Percentiles rank a stretch among this genome's conserved stretches.
Evolutionary conservation across 345 rosid species (phyloP).

Genomic region (Diplotaxis tenuifolia): DNA sequence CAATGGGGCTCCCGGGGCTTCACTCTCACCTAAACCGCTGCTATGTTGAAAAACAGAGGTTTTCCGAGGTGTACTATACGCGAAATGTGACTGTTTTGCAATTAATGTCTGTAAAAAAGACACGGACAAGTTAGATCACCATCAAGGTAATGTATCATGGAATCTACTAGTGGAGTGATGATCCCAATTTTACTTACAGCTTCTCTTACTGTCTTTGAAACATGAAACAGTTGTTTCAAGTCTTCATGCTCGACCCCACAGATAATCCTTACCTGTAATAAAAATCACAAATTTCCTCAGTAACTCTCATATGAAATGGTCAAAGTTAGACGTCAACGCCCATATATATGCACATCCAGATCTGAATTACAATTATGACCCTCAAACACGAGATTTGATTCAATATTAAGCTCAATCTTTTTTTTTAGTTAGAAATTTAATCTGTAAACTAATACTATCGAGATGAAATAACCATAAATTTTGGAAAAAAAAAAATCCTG

Average conservation of each 20-base stretch:
- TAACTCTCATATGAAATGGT: neutral
- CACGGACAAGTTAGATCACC: neutral
- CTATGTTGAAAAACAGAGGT: conserved; percentile 36
- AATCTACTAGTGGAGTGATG: neutral
- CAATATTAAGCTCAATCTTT: too few species aligned
- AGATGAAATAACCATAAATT: neutral
- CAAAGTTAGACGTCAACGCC: neutral
- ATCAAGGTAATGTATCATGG: neutral
- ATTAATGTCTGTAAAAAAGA: conserved; percentile 48
- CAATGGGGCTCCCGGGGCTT: conserved; percentile 71
- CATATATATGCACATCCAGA: too few species aligned
- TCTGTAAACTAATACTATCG: too few species aligned
- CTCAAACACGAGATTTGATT: too few species aligned
- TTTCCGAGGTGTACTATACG: conserved; percentile 67
- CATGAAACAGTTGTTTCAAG: conserved; percentile 60
- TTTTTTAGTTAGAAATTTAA: too few species aligned
- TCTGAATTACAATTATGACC: too few species aligned
- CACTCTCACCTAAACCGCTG: conserved; percentile 44
- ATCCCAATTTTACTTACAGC: conserved; percentile 50
- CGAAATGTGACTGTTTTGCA: conserved; percentile 67
- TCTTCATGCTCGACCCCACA: conserved; percentile 80
- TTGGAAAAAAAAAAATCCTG: too few species aligned
- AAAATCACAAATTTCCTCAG: neutral
- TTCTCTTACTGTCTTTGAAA: conserved; percentile 66
- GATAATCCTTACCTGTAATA: conserved; percentile 62